Base-by-base conservation (phyloP, 208 protist species). In the Crithidia acanthocephali region DNA sequence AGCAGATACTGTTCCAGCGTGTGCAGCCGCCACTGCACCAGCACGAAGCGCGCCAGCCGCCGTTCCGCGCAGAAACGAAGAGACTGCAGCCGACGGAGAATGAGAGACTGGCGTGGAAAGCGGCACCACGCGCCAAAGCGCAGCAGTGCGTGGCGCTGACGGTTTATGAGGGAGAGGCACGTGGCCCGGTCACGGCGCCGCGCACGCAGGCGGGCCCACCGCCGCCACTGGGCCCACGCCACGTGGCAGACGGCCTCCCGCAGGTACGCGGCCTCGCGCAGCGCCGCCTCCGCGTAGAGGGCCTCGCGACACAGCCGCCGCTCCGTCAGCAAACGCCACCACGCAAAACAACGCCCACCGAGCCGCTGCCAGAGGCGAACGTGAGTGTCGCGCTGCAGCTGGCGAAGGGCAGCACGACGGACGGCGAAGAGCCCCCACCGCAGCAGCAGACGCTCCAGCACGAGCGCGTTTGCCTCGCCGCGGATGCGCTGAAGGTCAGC, bases 281-380 rank as follows among this genome's bases (percentile, higher is more conserved):
- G 22, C 7, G n/a, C 56, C 7, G 72, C 72, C 13, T 70, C 72
- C 8, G n/a, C 32, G 18, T 72, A 56, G 22, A 77, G 65, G 22
- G 44, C 50, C 32, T 77, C 72, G 3, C 64, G 57, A 45, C 57
- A 72, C 64, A 77, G 9, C 10, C 72, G 72, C 42, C 64, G 72
- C 57, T 72, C 64, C 32, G 72, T 67, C n/a, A 77, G 47, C 16
- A 72, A 27, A 16, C 53, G 56, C 72, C 72, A 77, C 72, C 72
- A 77, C 40, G 64, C 55, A 55, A 77, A 77, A 58, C 64, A 77
- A 18, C 72, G 57, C 1, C 44, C 47, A 30, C 72, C 63, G 2
- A 77, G 55, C 6, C 72, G 63, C 15, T 35, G 50, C 72, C 72
- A 77, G 47, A 77, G 53, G 22, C 44, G 20, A 4, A 23, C 22